Base-by-base conservation (phyloP, 1,139 yeast species). In the Entelexis sorbosivorans region DNA sequence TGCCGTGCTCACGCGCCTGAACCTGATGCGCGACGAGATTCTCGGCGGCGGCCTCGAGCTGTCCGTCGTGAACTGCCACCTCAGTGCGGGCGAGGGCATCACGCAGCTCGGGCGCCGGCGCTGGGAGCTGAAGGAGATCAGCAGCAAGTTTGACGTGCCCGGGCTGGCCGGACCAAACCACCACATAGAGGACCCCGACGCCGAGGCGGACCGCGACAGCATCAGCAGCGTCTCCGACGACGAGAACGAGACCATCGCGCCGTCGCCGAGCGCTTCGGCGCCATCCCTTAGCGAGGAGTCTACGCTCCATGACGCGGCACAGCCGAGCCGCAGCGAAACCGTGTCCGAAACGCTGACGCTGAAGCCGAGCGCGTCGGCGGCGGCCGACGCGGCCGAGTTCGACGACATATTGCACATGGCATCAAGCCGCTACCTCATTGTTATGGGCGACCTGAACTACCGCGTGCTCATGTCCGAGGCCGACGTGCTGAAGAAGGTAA, bases 391-490 rank as follows among this genome's bases (percentile, higher is more conserved):
- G 13, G 17, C 31, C 16, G 47, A 33, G 11, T 2, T 29, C n/a
- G 51, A 47, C 16, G 51, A 48, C 20, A 19, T 22, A 10, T 50
- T 24, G 36, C 50, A 32, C 31, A 44, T 38, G 24, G 44, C 38
- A 10, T n/a, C 29, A 53, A 51, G 26, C 57, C 58, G 48, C 19
- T 35, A 56, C 29, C 34, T 38, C 1, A 36, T 60, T 10, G 44
- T 60, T 4, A 42, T 58, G 28, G 95, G 95, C 3, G 95, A 86
- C 62, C 70, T 85, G 58, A 86, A 86, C 64, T 86, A 80, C 65
- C 70, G 95, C 54, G 69, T 81, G 22, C 69, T 71, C 28, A 69
- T 76, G 55, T 67, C 75, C 33, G 64, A 64, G 64, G 62, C 78
- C 68, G 54, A 61, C 42, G 73, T 75, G 1, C 67, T 71, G 31